These are phyloP conservation scores for Rosa chinensis DNA, from an alignment of 306 rosid genomes.

Conservation along the genomic window DNA sequence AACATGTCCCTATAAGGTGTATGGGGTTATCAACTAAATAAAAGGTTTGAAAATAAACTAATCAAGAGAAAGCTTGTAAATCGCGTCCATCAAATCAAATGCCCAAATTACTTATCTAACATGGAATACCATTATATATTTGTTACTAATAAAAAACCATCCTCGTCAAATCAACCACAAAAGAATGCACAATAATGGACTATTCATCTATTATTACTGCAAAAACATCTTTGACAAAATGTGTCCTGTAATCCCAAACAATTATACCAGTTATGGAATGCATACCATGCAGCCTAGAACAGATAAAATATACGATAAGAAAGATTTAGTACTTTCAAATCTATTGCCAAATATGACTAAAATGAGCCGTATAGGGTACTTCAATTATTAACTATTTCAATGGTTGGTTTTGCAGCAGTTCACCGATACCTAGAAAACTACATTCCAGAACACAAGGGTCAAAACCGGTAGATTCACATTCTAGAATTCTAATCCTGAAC, in stretches of 20 bases:
- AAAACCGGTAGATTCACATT: not conserved
- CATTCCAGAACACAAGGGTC: not conserved
- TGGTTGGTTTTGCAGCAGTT: not conserved
- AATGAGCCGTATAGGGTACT: not conserved
- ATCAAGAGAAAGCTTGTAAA: not conserved
- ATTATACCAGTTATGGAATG: not conserved
- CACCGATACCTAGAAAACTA: not conserved
- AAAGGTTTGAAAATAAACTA: not conserved
- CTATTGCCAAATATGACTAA: not conserved
- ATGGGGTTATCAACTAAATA: not conserved
- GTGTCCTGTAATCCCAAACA: not conserved
- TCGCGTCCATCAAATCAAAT: not conserved
- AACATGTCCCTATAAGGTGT: not conserved
- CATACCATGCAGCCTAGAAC: not conserved
- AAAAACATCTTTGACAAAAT: not conserved
- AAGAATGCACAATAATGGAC: not conserved
- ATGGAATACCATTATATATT: not conserved
- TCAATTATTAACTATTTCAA: not conserved
- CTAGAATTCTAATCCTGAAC: not conserved
- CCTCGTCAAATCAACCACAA: not conserved
- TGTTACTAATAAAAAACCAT: not conserved
- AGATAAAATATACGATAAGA: not conserved
- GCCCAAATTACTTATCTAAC: not conserved
- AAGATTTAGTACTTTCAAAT: not conserved
- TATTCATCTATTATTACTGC: not conserved